A percentile compares a stretch with the other conserved stretches of the same genome.
phyloP scores from a whole-genome alignment of 306 rosid species.

The Fagus sylvatica region DNA sequence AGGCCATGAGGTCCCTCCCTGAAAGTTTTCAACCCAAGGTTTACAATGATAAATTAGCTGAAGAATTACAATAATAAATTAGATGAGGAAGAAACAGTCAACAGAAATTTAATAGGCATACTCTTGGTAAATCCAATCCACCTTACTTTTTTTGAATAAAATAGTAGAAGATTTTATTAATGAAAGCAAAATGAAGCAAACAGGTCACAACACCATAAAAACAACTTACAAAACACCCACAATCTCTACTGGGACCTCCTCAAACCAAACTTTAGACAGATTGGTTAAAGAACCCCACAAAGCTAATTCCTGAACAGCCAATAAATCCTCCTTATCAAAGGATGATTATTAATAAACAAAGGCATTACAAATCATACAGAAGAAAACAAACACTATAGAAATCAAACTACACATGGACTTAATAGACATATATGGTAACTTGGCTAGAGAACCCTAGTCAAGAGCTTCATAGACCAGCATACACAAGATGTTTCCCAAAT shows the following conservation, averaged over 20 bases:
- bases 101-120: neutral
- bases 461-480: conserved; percentile 18
- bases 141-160: neutral
- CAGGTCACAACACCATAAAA: no score
- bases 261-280: no score
- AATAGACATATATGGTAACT: conserved; percentile 10
- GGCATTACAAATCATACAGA: neutral
- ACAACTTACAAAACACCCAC: no score
- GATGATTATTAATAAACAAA: neutral
- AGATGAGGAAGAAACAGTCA: neutral
- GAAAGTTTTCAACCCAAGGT: no score
- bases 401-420: conserved; percentile 1
- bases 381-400: conserved; percentile 3
- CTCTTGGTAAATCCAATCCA: neutral
- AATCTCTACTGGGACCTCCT: no score
- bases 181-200: no score
- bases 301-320: no score
- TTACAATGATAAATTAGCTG: no score
- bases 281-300: no score
- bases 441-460: conserved; percentile 12
- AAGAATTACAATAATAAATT: no score
- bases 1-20: no score
- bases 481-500: conserved; percentile 14
- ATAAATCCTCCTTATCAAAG: neutral
- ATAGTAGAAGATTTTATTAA: no score